Evolutionary conservation across 208 protist genomes (phyloP).

Genomic region (Phytomonas serpens): DNA sequence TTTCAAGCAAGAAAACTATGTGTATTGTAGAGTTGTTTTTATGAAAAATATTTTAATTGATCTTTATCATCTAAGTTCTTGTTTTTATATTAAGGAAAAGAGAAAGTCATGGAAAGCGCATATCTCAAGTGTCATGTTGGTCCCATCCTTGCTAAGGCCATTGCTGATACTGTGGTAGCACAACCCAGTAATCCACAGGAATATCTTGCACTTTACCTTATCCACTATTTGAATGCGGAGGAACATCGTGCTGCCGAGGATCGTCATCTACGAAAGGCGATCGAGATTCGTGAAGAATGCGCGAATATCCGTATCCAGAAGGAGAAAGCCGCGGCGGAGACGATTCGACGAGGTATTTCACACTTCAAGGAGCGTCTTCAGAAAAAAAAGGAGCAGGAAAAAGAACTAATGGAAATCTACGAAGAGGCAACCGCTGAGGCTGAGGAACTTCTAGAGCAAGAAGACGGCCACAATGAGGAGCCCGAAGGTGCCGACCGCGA

Average conservation of each 20-base stretch:
- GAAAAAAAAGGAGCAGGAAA: slow-evolving; percentile 37
- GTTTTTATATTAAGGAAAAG: slow-evolving; percentile 16
- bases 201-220: slow-evolving; percentile 83
- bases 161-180: slow-evolving; percentile 82
- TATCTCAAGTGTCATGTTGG: slow-evolving; percentile 83
- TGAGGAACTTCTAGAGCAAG: slow-evolving; percentile 61
- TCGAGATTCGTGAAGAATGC: slow-evolving; percentile 50
- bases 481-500: background rate
- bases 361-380: slow-evolving; percentile 25
- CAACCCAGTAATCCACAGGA: slow-evolving; percentile 86
- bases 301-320: slow-evolving; percentile 27
- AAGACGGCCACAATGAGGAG: slow-evolving; percentile 15
- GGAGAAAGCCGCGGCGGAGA: slow-evolving; percentile 63
- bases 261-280: slow-evolving; percentile 23
- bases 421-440: slow-evolving; percentile 50
- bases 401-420: slow-evolving; percentile 35
- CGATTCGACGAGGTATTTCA: slow-evolving; percentile 65
- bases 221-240: slow-evolving; percentile 81
- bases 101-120: slow-evolving; percentile 64
- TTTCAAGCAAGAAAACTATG: background rate
- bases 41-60: background rate
- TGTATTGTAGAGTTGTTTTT: background rate
- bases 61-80: slow-evolving; percentile 12
- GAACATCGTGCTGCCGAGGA: slow-evolving; percentile 29
- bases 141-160: slow-evolving; percentile 76